phyloP scores from a whole-genome alignment of 1,139 yeast species.

The Zygosaccharomyces pseudobailii region DNA sequence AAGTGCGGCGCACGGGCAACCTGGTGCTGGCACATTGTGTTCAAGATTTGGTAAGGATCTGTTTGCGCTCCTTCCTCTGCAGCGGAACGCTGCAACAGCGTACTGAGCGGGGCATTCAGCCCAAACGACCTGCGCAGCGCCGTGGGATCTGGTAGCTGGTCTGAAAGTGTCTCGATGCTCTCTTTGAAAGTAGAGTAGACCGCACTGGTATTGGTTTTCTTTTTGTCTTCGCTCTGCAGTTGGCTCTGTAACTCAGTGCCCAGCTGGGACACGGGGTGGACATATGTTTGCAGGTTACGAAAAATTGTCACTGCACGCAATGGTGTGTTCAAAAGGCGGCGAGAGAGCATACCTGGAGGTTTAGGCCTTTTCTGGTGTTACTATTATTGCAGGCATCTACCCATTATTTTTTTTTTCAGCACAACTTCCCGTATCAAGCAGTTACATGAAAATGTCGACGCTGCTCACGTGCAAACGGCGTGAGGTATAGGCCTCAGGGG shows the following conservation, averaged over 20 bases:
- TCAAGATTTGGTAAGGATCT: slow-evolving; percentile 27
- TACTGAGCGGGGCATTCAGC: slow-evolving; percentile 19
- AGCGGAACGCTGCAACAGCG: slow-evolving; percentile 19
- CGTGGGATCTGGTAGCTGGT: slow-evolving; percentile 7
- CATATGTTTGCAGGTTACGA: slow-evolving; percentile 9
- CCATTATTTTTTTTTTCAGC: too few species aligned
- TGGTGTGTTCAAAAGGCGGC: neutral
- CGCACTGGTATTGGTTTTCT: slow-evolving; percentile 8
- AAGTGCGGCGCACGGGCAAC: slow-evolving; percentile 30
- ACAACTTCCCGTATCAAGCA: too few species aligned
- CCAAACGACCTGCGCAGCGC: slow-evolving; percentile 18
- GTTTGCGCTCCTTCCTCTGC: slow-evolving; percentile 11
- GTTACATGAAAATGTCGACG: too few species aligned
- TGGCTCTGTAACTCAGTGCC: slow-evolving; percentile 11
- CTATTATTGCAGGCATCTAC: neutral
- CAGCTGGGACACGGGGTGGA: slow-evolving; percentile 15
- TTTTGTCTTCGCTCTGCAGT: slow-evolving; percentile 4
- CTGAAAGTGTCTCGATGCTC: slow-evolving; percentile 7
- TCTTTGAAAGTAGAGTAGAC: slow-evolving; percentile 16
- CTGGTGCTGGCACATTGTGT: slow-evolving; percentile 21
- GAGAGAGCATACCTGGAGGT: neutral
- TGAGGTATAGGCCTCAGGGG: too few species aligned
- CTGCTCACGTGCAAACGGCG: too few species aligned
- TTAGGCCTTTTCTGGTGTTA: neutral
- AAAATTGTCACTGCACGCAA: slow-evolving; percentile 4